Evolutionary conservation across 352 stramenopile species (phyloP), one percentile per base, ranked within the genome.

Genomic region (Pythium monospermum): DNA sequence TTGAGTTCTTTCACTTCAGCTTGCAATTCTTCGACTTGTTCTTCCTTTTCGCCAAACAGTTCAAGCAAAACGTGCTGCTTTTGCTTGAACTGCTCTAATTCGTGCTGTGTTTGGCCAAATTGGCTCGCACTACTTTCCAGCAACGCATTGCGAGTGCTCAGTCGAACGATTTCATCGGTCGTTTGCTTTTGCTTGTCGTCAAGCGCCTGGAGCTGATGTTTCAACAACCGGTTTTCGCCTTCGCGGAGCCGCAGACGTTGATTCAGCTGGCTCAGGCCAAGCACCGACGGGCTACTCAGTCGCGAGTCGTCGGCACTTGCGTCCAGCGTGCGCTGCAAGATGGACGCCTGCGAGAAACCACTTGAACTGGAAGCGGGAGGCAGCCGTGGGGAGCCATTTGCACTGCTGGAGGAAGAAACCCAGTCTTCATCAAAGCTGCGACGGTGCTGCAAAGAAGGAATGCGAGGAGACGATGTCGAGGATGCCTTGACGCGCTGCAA

Each of bases 41-140:
- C 83, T 50, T 93, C 83, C 51, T 90, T 93, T 32, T 93, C 83
- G 25, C 83, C 83, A 59, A 93, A 87, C 7, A 93, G 68, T 48
- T 93, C 83, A 6, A 93, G 61, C 25, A 93, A 43, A 41, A 93
- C 77, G 23, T 89, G 76, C 49, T 93, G 79, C n/a, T 79, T 79
- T 42, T 89, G 75, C 43, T 84, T 71, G 19, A 93, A 53, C 44
- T 81, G 56, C 46, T 51, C 62, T 7, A 91, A 49, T 48, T 84
- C 68, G 0, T 73, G 46, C 32, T 86, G 68, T 0, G 71, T 68
- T 23, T 82, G 64, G 18, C 74, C 59, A 1, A 75, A 68, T 22
- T 81, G 69, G 33, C 64, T 36, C 28, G 77, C 78, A 16, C 70
- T 74, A 39, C 66, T 79, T 40, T 93, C 77, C 0, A 93, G 54